These are phyloP conservation scores for Colletotrichum caudatum DNA, from an alignment of 2,329 filamentous ascomycete species.

Conservation along the genomic window DNA sequence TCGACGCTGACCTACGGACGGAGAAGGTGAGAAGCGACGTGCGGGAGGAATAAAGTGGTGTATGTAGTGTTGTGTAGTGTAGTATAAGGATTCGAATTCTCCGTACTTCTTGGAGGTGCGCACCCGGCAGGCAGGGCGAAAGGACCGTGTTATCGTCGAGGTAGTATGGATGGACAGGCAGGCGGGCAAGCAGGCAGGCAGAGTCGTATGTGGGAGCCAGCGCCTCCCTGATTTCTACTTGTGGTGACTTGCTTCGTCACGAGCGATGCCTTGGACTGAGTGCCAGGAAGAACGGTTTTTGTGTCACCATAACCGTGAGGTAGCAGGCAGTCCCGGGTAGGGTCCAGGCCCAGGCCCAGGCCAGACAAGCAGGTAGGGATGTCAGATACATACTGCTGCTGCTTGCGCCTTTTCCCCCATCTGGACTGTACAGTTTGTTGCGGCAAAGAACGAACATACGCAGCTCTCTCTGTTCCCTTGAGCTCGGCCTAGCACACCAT, in stretches of 20 bases:
- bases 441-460: not conserved
- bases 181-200: not conserved
- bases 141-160: constrained; percentile 2
- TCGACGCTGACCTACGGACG: constrained; percentile 10
- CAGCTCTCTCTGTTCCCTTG: not conserved
- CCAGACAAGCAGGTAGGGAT: not conserved
- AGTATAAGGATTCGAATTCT: too few relatives aligned
- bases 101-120: not conserved
- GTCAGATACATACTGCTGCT: not conserved
- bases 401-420: not conserved
- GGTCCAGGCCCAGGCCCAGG: constrained; percentile 10
- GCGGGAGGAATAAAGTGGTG: not conserved
- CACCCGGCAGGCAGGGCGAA: not conserved
- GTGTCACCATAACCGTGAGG: constrained; percentile 28
- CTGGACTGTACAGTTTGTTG: not conserved
- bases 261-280: constrained; percentile 9
- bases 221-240: constrained; percentile 9
- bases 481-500: constrained; percentile 22
- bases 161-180: not conserved
- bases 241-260: constrained; percentile 22
- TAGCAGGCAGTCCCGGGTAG: not conserved
- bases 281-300: constrained; percentile 17
- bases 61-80: too few relatives aligned
- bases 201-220: not conserved
- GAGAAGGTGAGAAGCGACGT: not conserved